phyloP scores from a whole-genome alignment of 2,329 filamentous ascomycete genomes.

The Blumeriella jaapii region DNA sequence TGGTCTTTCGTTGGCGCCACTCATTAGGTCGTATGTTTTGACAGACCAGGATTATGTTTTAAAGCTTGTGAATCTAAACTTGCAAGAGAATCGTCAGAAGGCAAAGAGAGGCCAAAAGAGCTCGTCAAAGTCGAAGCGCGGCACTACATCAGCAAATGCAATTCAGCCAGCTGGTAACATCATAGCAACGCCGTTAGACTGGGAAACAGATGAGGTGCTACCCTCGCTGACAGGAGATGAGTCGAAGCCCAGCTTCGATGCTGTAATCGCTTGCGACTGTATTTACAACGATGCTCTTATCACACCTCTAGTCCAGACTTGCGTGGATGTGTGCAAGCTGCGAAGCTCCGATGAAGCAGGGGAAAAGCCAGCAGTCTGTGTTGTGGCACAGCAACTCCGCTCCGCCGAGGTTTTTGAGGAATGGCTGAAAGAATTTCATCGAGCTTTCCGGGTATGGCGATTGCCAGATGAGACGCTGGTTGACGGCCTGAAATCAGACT shows the following conservation, averaged over 20 bases:
- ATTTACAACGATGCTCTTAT: constrained; percentile 89
- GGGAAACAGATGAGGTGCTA: constrained; percentile 58
- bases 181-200: constrained; percentile 58
- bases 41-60: constrained; percentile 85
- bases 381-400: constrained; percentile 83
- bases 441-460: constrained; percentile 63
- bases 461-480: constrained; percentile 54
- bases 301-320: constrained; percentile 70
- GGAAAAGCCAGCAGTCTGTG: constrained; percentile 50
- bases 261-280: constrained; percentile 80
- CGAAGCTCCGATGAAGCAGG: constrained; percentile 26
- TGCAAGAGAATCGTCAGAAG: constrained; percentile 45
- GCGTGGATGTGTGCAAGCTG: constrained; percentile 59
- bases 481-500: constrained; percentile 43
- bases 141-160: not conserved
- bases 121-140: constrained; percentile 17
- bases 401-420: constrained; percentile 73
- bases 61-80: constrained; percentile 64
- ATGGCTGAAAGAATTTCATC: constrained; percentile 62
- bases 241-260: constrained; percentile 45
- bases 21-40: constrained; percentile 54
- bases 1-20: constrained; percentile 53
- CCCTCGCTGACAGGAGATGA: constrained; percentile 24
- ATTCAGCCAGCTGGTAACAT: constrained; percentile 31
- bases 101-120: constrained; percentile 15